Conservation (phyloP, 208 protist species). For the Entamoeba nuttalli region DNA sequence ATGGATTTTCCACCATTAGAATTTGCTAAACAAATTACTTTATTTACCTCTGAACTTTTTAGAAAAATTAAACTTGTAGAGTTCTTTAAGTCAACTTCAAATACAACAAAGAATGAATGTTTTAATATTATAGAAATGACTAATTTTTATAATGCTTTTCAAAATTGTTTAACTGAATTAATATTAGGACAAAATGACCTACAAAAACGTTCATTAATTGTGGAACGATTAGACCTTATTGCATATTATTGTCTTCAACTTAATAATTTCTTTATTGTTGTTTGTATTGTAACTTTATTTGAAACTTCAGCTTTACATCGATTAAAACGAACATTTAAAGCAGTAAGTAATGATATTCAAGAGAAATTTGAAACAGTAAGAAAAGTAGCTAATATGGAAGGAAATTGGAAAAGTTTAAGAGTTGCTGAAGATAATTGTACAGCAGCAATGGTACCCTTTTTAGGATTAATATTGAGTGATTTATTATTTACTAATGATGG, state of each 20-base stretch:
- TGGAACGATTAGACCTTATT: not conserved
- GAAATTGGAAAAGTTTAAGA: not conserved
- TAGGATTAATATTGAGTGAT: not conserved
- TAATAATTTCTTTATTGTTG: not conserved
- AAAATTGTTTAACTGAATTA: not conserved
- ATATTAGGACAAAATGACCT: not conserved
- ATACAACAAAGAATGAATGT: not conserved
- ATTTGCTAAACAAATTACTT: not conserved
- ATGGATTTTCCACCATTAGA: not conserved
- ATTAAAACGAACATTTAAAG: not conserved
- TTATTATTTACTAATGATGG: not conserved
- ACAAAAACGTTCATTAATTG: not conserved
- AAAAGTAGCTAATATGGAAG: not conserved
- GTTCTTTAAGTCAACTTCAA: not conserved
- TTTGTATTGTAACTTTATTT: not conserved
- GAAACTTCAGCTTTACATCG: not conserved
- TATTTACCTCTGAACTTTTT: not conserved
- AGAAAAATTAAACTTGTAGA: not conserved
- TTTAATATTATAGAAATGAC: not conserved
- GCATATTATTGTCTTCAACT: not conserved
- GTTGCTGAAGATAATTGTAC: not conserved
- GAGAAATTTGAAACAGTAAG: not conserved
- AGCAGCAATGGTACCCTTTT: not conserved
- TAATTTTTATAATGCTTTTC: not conserved
- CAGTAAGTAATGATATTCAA: not conserved